A percentile compares a stretch with the other conserved stretches of the same genome.
These are phyloP conservation scores for Bruguiera parviflora DNA, from an alignment of 345 rosid genomes.

Conservation along the genomic window DNA sequence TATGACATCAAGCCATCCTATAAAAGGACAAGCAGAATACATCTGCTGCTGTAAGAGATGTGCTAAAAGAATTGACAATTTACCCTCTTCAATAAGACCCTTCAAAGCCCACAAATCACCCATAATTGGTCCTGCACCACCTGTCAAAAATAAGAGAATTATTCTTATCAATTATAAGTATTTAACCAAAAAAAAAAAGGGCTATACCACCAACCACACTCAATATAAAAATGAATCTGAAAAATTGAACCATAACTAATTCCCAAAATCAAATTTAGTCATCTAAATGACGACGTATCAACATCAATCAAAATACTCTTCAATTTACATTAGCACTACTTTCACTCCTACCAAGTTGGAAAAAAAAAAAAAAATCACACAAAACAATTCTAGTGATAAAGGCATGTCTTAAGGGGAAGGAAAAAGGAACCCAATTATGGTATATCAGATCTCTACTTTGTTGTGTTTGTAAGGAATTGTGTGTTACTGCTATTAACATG, in stretches of 20 bases:
- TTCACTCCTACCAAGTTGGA: too few species aligned
- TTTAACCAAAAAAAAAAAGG: not conserved
- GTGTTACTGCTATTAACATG: too few species aligned
- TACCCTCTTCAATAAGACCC: constrained; percentile 96
- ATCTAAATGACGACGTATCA: too few species aligned
- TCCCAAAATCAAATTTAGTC: too few species aligned
- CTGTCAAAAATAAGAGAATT: constrained; percentile 40
- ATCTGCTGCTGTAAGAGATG: not conserved
- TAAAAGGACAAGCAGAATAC: not conserved
- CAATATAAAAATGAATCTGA: not conserved
- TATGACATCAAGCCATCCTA: not conserved
- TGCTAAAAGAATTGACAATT: constrained; percentile 14
- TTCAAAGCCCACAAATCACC: constrained; percentile 99
- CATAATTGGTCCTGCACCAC: constrained; percentile 99
- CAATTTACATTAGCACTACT: too few species aligned
- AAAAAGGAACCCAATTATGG: too few species aligned
- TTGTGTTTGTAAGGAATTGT: too few species aligned
- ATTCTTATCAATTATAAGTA: constrained; percentile 12
- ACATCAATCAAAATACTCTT: too few species aligned
- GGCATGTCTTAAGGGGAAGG: too few species aligned
- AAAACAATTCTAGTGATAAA: too few species aligned
- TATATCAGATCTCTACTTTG: too few species aligned
- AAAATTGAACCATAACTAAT: not conserved
- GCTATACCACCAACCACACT: not conserved
- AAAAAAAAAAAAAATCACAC: too few species aligned